These are phyloP conservation scores for Dactylellina cionopaga DNA, from an alignment of 2,329 filamentous ascomycete species.

Conservation along the genomic window DNA sequence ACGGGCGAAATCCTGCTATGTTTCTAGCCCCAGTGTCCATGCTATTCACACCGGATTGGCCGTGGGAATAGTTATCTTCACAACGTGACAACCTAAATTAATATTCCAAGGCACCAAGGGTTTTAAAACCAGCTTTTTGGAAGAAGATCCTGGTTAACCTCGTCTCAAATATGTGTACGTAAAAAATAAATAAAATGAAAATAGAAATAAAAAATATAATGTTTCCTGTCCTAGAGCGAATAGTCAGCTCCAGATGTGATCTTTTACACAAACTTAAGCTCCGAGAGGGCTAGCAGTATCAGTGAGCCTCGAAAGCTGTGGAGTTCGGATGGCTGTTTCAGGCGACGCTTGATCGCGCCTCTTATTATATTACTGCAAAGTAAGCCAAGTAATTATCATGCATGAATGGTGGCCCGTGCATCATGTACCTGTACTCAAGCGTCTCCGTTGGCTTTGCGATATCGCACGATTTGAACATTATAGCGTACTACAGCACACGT, in stretches of 20 bases:
- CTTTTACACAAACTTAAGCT: background rate
- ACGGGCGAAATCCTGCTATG: constrained; percentile 19
- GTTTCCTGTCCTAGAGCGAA: no score
- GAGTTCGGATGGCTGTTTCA: constrained; percentile 52
- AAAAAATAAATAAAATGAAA: background rate
- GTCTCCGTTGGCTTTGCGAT: constrained; percentile 23
- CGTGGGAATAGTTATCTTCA: no score
- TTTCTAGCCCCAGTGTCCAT: no score
- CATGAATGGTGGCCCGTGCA: constrained; percentile 50
- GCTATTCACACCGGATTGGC: no score
- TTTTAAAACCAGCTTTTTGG: no score
- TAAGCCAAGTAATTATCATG: constrained; percentile 37
- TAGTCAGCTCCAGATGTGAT: background rate
- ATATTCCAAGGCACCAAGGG: no score
- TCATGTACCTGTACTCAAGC: constrained; percentile 1
- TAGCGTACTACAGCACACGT: no score
- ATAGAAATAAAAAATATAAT: no score
- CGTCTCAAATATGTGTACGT: no score
- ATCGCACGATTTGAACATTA: no score
- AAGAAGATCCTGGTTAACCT: no score
- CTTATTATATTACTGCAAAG: constrained; percentile 29
- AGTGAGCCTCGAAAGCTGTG: constrained; percentile 18
- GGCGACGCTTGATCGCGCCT: constrained; percentile 47
- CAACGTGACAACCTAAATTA: no score
- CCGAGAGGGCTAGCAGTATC: background rate